Base-by-base conservation (phyloP, 371 early-diverging fungal genomes). In the Apophysomyces elegans region DNA sequence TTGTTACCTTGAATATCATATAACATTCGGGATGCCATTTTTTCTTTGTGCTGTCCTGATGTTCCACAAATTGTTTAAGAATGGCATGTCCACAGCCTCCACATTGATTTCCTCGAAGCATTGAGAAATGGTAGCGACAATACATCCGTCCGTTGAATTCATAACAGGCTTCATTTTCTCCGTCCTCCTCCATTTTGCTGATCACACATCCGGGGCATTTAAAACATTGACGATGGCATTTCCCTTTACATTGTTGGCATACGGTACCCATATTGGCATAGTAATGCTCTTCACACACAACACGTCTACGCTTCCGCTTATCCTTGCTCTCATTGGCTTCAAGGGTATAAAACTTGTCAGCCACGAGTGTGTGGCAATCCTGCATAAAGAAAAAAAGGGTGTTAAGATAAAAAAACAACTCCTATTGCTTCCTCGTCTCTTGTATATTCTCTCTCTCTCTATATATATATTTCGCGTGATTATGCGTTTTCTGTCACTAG, bases 21-120 rank as follows among this genome's bases (percentile, higher is more conserved):
- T 99, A 99, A 75, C 99, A 99, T 74, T 96, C 95, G 9, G 98
- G 98, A 75, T 99, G 99, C 99, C 99, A 98, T 62, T 92, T 91
- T 62, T 88, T 89, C 46, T 91, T 84, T 62, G 87, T 82, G 62
- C 87, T 79, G 66, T 90, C 86, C 46, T 80, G 78, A 69, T 86
- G 89, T 69, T 99, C 96, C 50, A 99, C 90, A 79, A 94, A 98
- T 66, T 94, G 93, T 69, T 94, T 92, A 62, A 98, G 75, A 43
- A 98, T 95, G 16, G 96, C 94, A 58, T 92, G 93, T 67, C 90
- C 81, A 73, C 99, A 98, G 2, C 99, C 98, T 13, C 92, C 90
- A 67, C 99, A 98, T 65, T 91, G 92, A n/a, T 89, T 87, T 39
- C 95, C 93, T 59, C 85, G 90, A 21, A 90, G 69, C 59, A 88